phyloP scores from a whole-genome alignment of 1,284 basidiomycete species.

The Apiotrichum akiyoshidainum region DNA sequence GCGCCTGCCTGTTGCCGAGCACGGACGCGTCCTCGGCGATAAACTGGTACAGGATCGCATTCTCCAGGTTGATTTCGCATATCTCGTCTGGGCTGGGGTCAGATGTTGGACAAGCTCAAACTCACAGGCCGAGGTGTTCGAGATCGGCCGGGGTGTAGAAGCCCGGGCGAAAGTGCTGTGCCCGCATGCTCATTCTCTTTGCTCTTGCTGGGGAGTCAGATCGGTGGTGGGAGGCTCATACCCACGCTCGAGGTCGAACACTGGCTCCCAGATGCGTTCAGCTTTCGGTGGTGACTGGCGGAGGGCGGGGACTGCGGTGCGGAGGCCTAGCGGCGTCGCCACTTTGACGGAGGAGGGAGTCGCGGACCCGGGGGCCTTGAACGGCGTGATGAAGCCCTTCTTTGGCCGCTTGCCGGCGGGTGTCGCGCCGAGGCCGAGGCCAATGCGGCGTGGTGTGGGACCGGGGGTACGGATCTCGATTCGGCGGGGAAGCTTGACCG shows the following conservation, averaged over 20 bases:
- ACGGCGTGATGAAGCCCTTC: conserved; percentile 45
- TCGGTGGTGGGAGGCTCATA: not conserved
- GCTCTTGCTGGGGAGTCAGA: conserved; percentile 20
- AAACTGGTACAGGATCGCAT: conserved; percentile 67
- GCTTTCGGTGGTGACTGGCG: conserved; percentile 5
- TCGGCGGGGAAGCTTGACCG: conserved; percentile 16
- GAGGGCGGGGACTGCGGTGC: not conserved
- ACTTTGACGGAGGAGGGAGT: not conserved
- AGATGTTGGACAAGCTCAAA: conserved; percentile 8
- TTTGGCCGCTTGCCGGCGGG: conserved; percentile 19
- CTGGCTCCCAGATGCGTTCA: conserved; percentile 17
- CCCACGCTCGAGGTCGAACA: conserved; percentile 47
- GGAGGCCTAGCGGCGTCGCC: conserved; percentile 5
- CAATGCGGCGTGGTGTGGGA: conserved; percentile 36
- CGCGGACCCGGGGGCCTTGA: conserved; percentile 27
- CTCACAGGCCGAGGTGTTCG: conserved; percentile 63
- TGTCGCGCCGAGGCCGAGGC: conserved; percentile 41
- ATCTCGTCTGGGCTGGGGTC: conserved; percentile 55
- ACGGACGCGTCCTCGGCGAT: conserved; percentile 38
- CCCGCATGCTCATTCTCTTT: conserved; percentile 28
- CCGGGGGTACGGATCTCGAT: conserved; percentile 34
- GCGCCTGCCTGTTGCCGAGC: conserved; percentile 31
- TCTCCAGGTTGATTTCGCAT: conserved; percentile 58
- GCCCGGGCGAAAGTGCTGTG: conserved; percentile 57
- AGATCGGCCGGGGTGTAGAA: conserved; percentile 57